phyloP scores from a whole-genome alignment of 768 basidiomycete species.

The Lentinula sp. region DNA sequence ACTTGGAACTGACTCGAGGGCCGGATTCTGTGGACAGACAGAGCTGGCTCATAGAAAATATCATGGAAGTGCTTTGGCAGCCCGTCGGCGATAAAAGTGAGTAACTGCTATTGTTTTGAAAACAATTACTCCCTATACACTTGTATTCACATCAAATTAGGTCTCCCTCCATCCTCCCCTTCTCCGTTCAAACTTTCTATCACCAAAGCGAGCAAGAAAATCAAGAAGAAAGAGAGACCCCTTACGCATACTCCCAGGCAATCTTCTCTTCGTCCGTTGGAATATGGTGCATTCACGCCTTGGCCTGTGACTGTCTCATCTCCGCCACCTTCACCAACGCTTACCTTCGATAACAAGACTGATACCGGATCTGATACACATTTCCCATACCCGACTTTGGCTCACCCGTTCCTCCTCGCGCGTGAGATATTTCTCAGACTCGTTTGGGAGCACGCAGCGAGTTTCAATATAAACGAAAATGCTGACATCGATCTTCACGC shows the following conservation, averaged over 20 bases:
- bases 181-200: not conserved
- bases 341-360: not conserved
- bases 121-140: too few relatives aligned
- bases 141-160: not conserved
- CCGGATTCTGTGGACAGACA: not conserved
- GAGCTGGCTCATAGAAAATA: not conserved
- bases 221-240: not conserved
- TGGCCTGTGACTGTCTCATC: not conserved
- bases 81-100: not conserved
- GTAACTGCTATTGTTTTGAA: not conserved
- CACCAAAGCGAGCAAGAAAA: not conserved
- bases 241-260: not conserved
- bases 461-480: not conserved
- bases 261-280: not conserved
- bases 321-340: not conserved
- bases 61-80: not conserved
- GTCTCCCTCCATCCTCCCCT: not conserved
- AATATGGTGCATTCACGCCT: not conserved
- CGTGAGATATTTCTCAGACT: slow-evolving; percentile 2
- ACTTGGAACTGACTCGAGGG: too few relatives aligned
- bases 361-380: not conserved
- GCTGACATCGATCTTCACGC: not conserved
- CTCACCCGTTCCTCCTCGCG: not conserved
- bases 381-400: not conserved
- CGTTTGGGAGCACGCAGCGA: not conserved